phyloP scores from a whole-genome alignment of 2,329 filamentous ascomycete species.

The Ophiostoma ips region DNA sequence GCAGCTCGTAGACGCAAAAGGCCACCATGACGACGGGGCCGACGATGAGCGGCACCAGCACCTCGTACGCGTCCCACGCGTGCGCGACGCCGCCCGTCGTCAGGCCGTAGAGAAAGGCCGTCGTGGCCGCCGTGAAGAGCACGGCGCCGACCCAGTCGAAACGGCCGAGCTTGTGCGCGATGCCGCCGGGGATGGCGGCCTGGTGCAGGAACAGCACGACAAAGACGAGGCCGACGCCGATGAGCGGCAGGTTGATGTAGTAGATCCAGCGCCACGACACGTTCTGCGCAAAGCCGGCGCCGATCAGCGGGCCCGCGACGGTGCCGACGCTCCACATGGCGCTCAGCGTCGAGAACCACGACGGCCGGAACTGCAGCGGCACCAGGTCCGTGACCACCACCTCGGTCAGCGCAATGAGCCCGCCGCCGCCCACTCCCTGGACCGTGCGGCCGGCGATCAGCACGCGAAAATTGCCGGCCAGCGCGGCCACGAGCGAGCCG shows the following conservation, averaged over 20 bases:
- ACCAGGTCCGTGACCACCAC: slow-evolving; percentile 22
- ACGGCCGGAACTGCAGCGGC: slow-evolving; percentile 16
- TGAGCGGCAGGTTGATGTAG: slow-evolving; percentile 28
- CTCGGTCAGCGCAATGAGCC: slow-evolving; percentile 22
- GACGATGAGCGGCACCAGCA: slow-evolving; percentile 30
- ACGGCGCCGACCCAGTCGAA: slow-evolving; percentile 32
- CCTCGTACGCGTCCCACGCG: slow-evolving; percentile 26
- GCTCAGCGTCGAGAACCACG: slow-evolving; percentile 15
- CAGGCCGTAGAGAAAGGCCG: slow-evolving; percentile 29
- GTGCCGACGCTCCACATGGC: slow-evolving; percentile 14
- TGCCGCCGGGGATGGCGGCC: slow-evolving; percentile 21
- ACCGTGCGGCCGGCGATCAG: slow-evolving; percentile 23
- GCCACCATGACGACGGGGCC: slow-evolving; percentile 23
- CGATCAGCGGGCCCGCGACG: slow-evolving; percentile 15
- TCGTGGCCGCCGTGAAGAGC: slow-evolving; percentile 26
- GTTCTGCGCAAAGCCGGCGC: slow-evolving; percentile 14
- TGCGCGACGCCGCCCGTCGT: slow-evolving; percentile 29
- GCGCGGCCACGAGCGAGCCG: slow-evolving; percentile 20
- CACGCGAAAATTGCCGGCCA: slow-evolving; percentile 18
- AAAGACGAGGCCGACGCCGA: slow-evolving; percentile 15
- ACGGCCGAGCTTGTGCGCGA: slow-evolving; percentile 20
- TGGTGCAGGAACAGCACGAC: slow-evolving; percentile 22
- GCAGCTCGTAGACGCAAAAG: slow-evolving; percentile 12
- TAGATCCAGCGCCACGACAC: slow-evolving; percentile 26
- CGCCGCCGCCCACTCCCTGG: slow-evolving; percentile 24